Evolutionary conservation across 2,329 filamentous ascomycete genomes (phyloP).

Genomic region (Dactylellina haptotyla): DNA sequence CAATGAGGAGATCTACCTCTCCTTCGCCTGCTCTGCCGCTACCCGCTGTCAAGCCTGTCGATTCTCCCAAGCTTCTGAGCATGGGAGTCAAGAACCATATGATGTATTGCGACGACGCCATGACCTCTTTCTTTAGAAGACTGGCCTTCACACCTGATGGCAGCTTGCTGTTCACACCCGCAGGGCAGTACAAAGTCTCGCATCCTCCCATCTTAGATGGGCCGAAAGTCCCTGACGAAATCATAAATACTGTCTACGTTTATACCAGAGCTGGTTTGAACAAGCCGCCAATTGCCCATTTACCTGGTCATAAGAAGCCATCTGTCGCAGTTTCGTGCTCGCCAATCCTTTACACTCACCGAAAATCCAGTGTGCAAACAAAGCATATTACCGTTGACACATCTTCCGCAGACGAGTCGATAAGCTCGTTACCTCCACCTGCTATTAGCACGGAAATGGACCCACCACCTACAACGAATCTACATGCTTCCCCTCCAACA

Average conservation of each 20-base stretch:
- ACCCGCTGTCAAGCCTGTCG: conserved; percentile 93
- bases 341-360: conserved; percentile 83
- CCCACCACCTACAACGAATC: conserved; percentile 62
- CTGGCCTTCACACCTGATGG: conserved; percentile 95
- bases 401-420: conserved; percentile 83
- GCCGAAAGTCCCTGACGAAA: conserved; percentile 80
- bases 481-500: conserved; percentile 67
- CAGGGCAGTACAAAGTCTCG: conserved; percentile 90
- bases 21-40: conserved; percentile 93
- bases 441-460: conserved; percentile 67
- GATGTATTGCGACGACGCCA: conserved; percentile 94
- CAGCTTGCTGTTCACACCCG: conserved; percentile 90
- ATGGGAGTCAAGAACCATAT: conserved; percentile 82
- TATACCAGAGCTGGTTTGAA: conserved; percentile 97
- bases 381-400: conserved; percentile 96
- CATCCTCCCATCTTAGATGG: conserved; percentile 73
- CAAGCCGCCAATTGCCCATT: conserved; percentile 91
- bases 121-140: conserved; percentile 95
- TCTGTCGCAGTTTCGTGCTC: conserved; percentile 96
- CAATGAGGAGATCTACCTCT: conserved; percentile 84
- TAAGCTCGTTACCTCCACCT: conserved; percentile 84
- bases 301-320: conserved; percentile 97
- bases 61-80: conserved; percentile 81
- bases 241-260: conserved; percentile 97
- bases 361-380: conserved; percentile 74